These are phyloP conservation scores for Pseudozyma flocculosa DNA, from an alignment of 1,284 basidiomycete species.

Conservation along the genomic window DNA sequence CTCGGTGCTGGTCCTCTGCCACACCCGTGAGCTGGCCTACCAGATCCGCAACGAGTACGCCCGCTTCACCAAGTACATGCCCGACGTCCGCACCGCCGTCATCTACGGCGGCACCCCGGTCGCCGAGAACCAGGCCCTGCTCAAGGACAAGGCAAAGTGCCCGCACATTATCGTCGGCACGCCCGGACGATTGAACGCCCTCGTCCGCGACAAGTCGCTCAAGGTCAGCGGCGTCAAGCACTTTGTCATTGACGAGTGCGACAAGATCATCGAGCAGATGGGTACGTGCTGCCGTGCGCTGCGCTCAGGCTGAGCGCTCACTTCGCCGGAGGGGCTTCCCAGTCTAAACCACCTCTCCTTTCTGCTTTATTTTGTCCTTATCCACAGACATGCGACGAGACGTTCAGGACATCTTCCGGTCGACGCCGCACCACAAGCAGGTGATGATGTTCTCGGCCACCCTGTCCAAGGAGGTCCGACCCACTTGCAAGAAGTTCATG, in stretches of 20 bases:
- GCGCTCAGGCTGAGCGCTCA: neutral
- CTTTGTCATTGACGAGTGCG: conserved; percentile 99
- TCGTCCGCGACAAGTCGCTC: conserved; percentile 56
- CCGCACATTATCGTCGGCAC: conserved; percentile 99
- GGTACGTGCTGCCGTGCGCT: conserved; percentile 96
- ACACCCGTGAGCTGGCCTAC: conserved; percentile 98
- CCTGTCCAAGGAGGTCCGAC: conserved; percentile 91
- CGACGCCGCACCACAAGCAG: conserved; percentile 99
- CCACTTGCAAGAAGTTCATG: conserved; percentile 99
- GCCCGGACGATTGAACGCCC: conserved; percentile 67
- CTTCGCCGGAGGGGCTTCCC: too few relatives aligned
- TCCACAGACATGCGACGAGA: conserved; percentile 98
- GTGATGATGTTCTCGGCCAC: conserved; percentile 99
- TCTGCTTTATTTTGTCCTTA: too few relatives aligned
- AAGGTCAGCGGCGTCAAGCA: conserved; percentile 64
- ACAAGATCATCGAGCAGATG: conserved; percentile 99
- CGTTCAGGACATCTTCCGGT: conserved; percentile 99
- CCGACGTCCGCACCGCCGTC: conserved; percentile 92
- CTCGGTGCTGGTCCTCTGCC: conserved; percentile 94
- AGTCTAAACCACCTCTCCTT: too few relatives aligned
- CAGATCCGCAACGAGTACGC: conserved; percentile 99
- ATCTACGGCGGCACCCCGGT: conserved; percentile 98
- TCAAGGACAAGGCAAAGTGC: conserved; percentile 95
- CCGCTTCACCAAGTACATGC: conserved; percentile 99
- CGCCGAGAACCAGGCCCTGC: conserved; percentile 86